Conservation (phyloP, 148 eudicot species). For the Vaccinium vitisidaea region DNA sequence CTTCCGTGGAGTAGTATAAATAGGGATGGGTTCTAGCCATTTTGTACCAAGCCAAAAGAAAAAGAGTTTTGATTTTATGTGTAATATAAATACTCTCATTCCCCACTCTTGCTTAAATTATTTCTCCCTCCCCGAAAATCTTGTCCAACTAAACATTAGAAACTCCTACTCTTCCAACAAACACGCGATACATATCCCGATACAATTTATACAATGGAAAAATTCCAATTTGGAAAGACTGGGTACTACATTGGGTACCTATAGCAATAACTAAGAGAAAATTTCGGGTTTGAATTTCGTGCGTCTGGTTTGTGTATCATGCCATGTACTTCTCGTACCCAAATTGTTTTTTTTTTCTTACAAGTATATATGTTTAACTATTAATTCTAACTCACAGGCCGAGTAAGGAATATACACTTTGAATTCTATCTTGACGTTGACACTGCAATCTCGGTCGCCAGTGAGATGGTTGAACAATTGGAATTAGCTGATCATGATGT, state of each 20-base stretch:
- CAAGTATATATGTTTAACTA: neutral
- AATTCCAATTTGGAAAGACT: too few species aligned
- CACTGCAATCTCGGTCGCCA: conserved; percentile 67
- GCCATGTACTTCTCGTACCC: neutral
- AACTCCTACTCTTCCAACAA: too few species aligned
- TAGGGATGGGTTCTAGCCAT: too few species aligned
- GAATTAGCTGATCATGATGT: conserved; percentile 68
- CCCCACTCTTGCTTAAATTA: too few species aligned
- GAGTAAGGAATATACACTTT: conserved; percentile 60
- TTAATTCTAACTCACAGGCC: conserved; percentile 32
- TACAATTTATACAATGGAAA: too few species aligned
- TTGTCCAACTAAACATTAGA: too few species aligned
- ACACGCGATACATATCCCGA: too few species aligned
- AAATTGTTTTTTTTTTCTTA: neutral
- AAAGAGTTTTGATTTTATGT: too few species aligned
- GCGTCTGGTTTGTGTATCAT: neutral
- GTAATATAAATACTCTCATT: too few species aligned
- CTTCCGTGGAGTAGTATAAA: too few species aligned
- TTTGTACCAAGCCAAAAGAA: too few species aligned
- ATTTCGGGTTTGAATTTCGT: neutral
- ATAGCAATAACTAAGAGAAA: neutral
- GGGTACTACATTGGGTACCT: neutral
- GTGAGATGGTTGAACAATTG: conserved; percentile 84
- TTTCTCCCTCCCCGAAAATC: too few species aligned
- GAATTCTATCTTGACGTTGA: conserved; percentile 58